Base-by-base conservation (phyloP, 2,329 filamentous ascomycete species). In the Grosmannia penicillata region DNA sequence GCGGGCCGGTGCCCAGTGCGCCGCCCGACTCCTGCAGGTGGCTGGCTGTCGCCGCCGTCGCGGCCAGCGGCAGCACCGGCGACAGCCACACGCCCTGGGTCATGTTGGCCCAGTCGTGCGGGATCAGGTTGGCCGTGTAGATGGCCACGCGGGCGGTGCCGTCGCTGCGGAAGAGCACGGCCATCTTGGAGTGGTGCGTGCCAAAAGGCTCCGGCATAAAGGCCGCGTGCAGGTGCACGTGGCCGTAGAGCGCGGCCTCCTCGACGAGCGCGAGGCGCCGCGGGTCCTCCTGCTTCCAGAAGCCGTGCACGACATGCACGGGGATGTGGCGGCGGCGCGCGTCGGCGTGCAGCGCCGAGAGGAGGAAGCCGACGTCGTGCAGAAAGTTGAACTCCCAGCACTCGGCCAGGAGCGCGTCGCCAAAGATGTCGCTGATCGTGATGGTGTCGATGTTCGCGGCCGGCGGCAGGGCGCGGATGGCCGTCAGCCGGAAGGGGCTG, bases 121-220 rank as follows among this genome's bases (percentile, higher is more conserved):
- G 52, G n/a, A 93, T 89, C 79, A 93, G 85, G 49, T 94, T 94
- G 15, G 86, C 84, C 0, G 86, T 94, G 49, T 93, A 83, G 23
- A 94, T 86, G 40, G 93, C 59, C 6, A 94, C 62, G 56, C 93
- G 81, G 1, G 79, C 82, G 0, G 68, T 72, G 44, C 80, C 75
- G 52, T 93, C 84, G 53, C 82, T 76, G 6, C 82, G 71, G 44
- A 93, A 65, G 4, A 93, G 57, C n/a, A 93, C 63, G 56, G 93
- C 72, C 82, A 93, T 91, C 57, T 93, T 91, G 11, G 81, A 67
- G 48, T 78, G 85, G 55, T 94, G 86, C 0, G 85, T 94, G 3
- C 86, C 86, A 51, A 86, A 93, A 46, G 78, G 73, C 52, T 89
- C 82, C 0, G 84, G 81, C 70, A 93, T 80, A 43, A 76, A 84